Percentiles rank a stretch among this genome's conserved stretches.
These are phyloP conservation scores for Hypocreales sp. DNA, from an alignment of 2,329 filamentous ascomycete genomes.

Conservation along the genomic window DNA sequence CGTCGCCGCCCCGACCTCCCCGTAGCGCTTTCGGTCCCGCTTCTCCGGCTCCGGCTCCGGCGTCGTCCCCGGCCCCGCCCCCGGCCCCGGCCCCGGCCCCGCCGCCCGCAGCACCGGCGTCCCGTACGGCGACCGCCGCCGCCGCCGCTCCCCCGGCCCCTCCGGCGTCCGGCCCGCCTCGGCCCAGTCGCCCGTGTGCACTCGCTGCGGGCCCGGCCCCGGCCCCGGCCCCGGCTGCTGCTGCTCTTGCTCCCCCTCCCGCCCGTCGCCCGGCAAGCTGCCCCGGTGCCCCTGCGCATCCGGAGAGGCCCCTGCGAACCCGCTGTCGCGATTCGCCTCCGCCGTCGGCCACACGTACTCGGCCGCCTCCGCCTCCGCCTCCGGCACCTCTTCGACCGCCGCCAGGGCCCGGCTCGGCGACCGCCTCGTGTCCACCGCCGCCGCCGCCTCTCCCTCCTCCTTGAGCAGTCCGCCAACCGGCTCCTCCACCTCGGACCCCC, in stretches of 20 bases:
- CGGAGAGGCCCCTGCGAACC: constrained; percentile 24
- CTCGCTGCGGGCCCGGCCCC: too few relatives aligned
- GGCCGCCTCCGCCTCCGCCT: constrained; percentile 26
- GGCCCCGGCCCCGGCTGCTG: too few relatives aligned
- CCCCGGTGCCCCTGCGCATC: constrained; percentile 20
- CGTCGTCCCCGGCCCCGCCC: constrained; percentile 22
- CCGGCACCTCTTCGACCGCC: constrained; percentile 34
- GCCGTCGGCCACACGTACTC: constrained; percentile 10
- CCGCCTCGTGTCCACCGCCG: constrained; percentile 16
- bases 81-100: constrained; percentile 17
- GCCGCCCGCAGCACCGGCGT: constrained; percentile 26
- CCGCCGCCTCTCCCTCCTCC: constrained; percentile 13
- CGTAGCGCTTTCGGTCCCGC: constrained; percentile 15
- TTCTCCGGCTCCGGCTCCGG: constrained; percentile 28
- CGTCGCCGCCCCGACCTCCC: constrained; percentile 7
- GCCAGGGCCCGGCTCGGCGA: constrained; percentile 29
- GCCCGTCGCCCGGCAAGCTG: constrained; percentile 16
- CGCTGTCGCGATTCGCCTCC: constrained; percentile 21
- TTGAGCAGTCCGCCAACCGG: constrained; percentile 13
- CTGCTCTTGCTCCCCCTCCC: constrained; percentile 35
- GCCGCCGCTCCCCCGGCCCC: too few relatives aligned
- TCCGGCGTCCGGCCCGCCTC: constrained; percentile 17
- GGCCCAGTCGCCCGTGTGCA: constrained; percentile 35
- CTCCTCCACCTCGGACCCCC: constrained; percentile 15
- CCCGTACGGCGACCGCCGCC: constrained; percentile 16